Conservation (phyloP, 306 rosid species). For the Cicer yamashitae region DNA sequence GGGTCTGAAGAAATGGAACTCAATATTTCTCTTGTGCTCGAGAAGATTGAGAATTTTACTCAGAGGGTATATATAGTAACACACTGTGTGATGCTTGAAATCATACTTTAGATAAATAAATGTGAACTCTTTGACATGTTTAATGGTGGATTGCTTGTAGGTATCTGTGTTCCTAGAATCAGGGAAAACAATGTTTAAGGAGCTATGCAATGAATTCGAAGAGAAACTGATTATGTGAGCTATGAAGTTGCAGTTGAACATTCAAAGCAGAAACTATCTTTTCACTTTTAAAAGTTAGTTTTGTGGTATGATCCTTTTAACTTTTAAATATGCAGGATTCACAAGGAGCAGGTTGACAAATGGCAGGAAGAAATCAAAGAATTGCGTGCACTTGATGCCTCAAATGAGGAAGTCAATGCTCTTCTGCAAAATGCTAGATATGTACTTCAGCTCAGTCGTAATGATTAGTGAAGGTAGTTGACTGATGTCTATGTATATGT, state of each 20-base stretch:
- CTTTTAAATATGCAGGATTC: constrained; percentile 57
- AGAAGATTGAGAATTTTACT: constrained; percentile 75
- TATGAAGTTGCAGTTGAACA: background rate
- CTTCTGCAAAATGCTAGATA: constrained; percentile 71
- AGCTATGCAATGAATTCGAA: constrained; percentile 70
- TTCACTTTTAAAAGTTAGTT: background rate
- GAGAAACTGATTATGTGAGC: constrained; percentile 77
- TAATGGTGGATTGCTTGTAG: constrained; percentile 44
- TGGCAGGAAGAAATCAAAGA: constrained; percentile 87
- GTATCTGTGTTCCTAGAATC: constrained; percentile 83
- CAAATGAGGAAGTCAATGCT: constrained; percentile 74
- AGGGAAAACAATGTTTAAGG: constrained; percentile 72
- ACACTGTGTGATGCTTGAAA: constrained; percentile 29
- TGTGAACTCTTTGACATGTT: constrained; percentile 2
- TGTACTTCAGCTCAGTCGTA: constrained; percentile 63
- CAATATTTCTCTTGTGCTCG: constrained; percentile 60
- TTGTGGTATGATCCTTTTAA: constrained; percentile 9
- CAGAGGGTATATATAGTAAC: constrained; percentile 60
- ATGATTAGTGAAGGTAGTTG: constrained; percentile 56
- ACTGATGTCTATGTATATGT: constrained; percentile 19
- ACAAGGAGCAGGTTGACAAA: constrained; percentile 74
- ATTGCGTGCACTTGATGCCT: constrained; percentile 66
- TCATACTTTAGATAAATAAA: background rate
- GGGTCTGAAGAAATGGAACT: constrained; percentile 83
- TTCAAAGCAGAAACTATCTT: constrained; percentile 6